A percentile compares a stretch with the other conserved stretches of the same genome.
phyloP scores from a whole-genome alignment of 148 eudicot genomes.

The Amaranthus cruentus region DNA sequence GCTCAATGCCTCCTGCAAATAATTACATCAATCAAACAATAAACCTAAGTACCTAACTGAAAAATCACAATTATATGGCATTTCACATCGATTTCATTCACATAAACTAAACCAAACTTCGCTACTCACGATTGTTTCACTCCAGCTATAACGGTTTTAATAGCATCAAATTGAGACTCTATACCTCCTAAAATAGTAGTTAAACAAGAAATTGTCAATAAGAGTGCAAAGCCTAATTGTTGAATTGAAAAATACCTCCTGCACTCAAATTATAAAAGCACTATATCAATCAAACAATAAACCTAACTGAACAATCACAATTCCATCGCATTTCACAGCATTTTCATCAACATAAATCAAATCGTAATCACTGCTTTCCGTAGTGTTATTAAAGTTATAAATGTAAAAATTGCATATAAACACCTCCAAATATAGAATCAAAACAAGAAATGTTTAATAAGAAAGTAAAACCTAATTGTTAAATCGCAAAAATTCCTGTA shows the following conservation, averaged over 20 bases:
- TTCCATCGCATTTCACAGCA: not conserved
- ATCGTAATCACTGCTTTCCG: not conserved
- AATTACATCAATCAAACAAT: not conserved
- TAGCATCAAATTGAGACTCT: too few species aligned
- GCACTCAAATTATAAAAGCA: constrained; percentile 2
- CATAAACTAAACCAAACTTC: not conserved
- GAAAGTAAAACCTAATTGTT: not conserved
- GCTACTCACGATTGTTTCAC: constrained; percentile 12
- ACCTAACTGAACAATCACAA: not conserved
- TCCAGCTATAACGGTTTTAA: not conserved
- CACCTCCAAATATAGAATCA: too few species aligned
- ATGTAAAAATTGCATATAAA: too few species aligned
- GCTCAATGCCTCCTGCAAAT: not conserved
- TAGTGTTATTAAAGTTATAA: not conserved
- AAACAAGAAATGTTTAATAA: too few species aligned
- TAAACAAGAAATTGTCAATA: too few species aligned
- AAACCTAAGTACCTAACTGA: not conserved
- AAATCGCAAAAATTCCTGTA: not conserved
- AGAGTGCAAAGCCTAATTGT: too few species aligned
- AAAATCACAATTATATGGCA: not conserved
- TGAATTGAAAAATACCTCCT: constrained; percentile 11
- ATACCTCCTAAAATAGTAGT: too few species aligned
- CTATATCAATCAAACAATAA: not conserved
- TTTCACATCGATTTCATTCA: not conserved
- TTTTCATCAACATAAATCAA: constrained; percentile 3